Conservation (phyloP, 2,329 filamentous ascomycete genomes). For the Aspergillus intermedius region DNA sequence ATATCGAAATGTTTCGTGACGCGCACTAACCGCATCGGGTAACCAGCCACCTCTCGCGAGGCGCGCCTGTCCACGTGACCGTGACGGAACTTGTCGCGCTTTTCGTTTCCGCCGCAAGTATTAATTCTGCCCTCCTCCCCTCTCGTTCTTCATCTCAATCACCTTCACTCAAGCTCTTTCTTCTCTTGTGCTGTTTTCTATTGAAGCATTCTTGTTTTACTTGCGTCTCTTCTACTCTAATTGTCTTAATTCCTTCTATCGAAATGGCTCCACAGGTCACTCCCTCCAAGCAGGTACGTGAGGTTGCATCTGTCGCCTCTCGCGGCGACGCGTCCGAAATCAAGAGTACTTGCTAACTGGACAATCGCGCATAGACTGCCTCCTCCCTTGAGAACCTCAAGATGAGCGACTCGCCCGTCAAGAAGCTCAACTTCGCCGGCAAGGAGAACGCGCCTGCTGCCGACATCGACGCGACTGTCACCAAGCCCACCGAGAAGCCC, state of each 20-base stretch:
- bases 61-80: constrained; percentile 33
- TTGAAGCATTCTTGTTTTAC: constrained; percentile 1
- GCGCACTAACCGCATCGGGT: background rate
- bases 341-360: constrained; percentile 28
- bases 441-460: constrained; percentile 71
- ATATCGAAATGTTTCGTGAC: background rate
- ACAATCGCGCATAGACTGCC: constrained; percentile 57
- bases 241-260: constrained; percentile 20
- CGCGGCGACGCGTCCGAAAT: constrained; percentile 28
- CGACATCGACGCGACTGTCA: constrained; percentile 47
- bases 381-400: constrained; percentile 81
- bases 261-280: constrained; percentile 71
- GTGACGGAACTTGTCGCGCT: constrained; percentile 35
- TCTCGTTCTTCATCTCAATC: constrained; percentile 22
- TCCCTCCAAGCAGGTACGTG: constrained; percentile 64
- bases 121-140: constrained; percentile 22
- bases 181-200: background rate
- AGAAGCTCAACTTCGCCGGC: constrained; percentile 79
- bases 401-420: constrained; percentile 78
- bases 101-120: constrained; percentile 11
- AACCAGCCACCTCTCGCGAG: background rate
- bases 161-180: constrained; percentile 6
- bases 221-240: constrained; percentile 11
- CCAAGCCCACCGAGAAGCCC: constrained; percentile 48
- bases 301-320: constrained; percentile 32